Percentiles rank a stretch among this genome's conserved stretches.
phyloP scores from a whole-genome alignment of 192 early-diverging fungal genomes.

The Funneliformis mosseae region DNA sequence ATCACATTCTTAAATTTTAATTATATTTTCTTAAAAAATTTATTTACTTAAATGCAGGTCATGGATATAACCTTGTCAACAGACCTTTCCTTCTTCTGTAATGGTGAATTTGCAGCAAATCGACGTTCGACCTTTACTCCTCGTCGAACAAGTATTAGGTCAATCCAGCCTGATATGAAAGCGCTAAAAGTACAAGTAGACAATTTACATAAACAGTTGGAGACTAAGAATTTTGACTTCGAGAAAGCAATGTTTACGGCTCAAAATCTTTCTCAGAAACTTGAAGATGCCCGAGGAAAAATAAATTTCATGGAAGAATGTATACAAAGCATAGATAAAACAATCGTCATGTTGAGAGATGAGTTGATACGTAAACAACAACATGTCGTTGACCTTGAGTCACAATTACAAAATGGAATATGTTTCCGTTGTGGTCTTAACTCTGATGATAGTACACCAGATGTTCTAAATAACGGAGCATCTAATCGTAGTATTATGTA shows the following conservation, averaged over 20 bases:
- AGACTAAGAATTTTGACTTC: neutral
- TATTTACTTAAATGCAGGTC: neutral
- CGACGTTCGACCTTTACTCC: neutral
- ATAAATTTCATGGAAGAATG: slow-evolving; percentile 13
- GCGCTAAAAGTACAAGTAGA: slow-evolving; percentile 11
- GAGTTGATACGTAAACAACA: slow-evolving; percentile 13
- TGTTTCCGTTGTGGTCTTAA: neutral
- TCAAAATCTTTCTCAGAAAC: neutral
- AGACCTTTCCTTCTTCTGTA: neutral
- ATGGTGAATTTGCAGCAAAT: neutral
- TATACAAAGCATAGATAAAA: slow-evolving; percentile 1
- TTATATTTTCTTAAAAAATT: neutral
- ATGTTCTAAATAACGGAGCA: neutral
- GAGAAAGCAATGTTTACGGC: neutral
- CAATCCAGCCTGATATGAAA: neutral
- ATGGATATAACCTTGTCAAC: neutral
- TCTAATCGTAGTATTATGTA: slow-evolving; percentile 10
- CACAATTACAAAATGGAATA: neutral
- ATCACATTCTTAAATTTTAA: neutral
- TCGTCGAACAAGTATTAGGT: neutral
- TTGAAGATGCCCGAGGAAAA: slow-evolving; percentile 9
- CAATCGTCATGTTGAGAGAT: neutral
- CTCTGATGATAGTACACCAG: neutral
- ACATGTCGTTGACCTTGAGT: neutral
- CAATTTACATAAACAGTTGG: slow-evolving; percentile 6